A percentile compares a stretch with the other conserved stretches of the same genome.
Evolutionary conservation across 768 basidiomycete genomes (phyloP).

Genomic region (Suillus fuscotomentosus): DNA sequence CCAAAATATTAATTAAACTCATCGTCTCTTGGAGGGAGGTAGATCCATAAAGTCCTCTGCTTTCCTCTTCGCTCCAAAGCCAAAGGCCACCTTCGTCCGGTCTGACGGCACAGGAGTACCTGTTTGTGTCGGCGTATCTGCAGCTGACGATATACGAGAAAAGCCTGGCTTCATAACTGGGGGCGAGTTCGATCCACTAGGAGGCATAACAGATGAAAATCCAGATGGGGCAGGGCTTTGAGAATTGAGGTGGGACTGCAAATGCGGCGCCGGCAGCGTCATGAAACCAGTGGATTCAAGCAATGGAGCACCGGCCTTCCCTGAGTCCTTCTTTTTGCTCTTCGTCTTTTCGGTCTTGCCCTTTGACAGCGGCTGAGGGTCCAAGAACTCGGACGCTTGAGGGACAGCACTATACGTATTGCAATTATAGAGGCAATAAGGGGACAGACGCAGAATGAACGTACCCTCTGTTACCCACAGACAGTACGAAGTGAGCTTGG

Average conservation of each 20-base stretch:
- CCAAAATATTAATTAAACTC: conserved; percentile 10
- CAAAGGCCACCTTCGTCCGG: conserved; percentile 73
- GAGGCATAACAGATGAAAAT: conserved; percentile 26
- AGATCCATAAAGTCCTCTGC: conserved; percentile 66
- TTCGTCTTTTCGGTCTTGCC: conserved; percentile 82
- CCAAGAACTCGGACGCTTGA: conserved; percentile 79
- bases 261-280: conserved; percentile 61
- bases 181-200: conserved; percentile 53
- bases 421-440: conserved; percentile 6
- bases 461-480: conserved; percentile 90
- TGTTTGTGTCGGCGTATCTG: conserved; percentile 44
- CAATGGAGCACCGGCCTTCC: conserved; percentile 46
- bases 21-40: conserved; percentile 61
- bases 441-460: conserved; percentile 22
- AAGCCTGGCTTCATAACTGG: conserved; percentile 62
- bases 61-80: conserved; percentile 79
- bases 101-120: conserved; percentile 63
- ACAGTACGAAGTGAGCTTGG: conserved; percentile 94
- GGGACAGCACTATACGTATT: conserved; percentile 69
- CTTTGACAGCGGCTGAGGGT: conserved; percentile 77
- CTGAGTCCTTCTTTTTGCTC: conserved; percentile 72
- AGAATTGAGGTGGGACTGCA: conserved; percentile 37
- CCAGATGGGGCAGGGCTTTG: conserved; percentile 44
- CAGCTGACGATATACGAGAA: conserved; percentile 66
- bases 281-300: conserved; percentile 64